Conservation (phyloP, 345 rosid genomes). For the Odontarrhena argentea region DNA sequence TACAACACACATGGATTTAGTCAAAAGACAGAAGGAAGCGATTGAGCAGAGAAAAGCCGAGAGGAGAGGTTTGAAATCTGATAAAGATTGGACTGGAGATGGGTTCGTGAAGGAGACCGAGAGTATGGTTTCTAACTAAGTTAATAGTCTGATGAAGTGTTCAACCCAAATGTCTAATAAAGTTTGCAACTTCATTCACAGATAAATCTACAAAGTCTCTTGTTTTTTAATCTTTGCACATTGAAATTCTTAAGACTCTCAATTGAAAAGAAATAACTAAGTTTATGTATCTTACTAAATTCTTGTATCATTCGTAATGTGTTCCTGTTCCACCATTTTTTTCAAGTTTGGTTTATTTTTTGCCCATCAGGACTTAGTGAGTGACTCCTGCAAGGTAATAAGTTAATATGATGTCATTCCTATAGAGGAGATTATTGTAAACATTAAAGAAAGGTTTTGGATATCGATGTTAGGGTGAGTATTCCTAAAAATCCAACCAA, state of each 20-base stretch:
- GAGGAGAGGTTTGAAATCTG: conserved; percentile 79
- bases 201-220: conserved; percentile 9
- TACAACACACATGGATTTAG: conserved; percentile 87
- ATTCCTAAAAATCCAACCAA: too few relatives aligned
- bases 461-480: too few relatives aligned
- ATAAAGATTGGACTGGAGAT: conserved; percentile 98
- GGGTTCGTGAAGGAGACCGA: conserved; percentile 91
- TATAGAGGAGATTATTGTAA: too few relatives aligned
- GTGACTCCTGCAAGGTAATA: too few relatives aligned
- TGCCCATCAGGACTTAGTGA: background rate
- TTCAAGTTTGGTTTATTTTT: background rate
- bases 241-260: conserved; percentile 2
- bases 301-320: background rate
- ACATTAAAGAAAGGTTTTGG: too few relatives aligned
- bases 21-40: conserved; percentile 81
- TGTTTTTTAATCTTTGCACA: conserved; percentile 3
- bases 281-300: background rate
- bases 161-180: conserved; percentile 12
- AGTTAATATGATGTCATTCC: too few relatives aligned
- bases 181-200: conserved; percentile 14
- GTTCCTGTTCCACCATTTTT: conserved; percentile 1
- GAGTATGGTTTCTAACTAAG: conserved; percentile 93
- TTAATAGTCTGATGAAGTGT: conserved; percentile 29
- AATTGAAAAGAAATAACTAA: conserved; percentile 13
- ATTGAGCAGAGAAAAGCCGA: conserved; percentile 73